Evolutionary conservation across 352 stramenopile species (phyloP), one percentile per base, ranked within the genome.

Genomic region (Globisporangium carolinianum): DNA sequence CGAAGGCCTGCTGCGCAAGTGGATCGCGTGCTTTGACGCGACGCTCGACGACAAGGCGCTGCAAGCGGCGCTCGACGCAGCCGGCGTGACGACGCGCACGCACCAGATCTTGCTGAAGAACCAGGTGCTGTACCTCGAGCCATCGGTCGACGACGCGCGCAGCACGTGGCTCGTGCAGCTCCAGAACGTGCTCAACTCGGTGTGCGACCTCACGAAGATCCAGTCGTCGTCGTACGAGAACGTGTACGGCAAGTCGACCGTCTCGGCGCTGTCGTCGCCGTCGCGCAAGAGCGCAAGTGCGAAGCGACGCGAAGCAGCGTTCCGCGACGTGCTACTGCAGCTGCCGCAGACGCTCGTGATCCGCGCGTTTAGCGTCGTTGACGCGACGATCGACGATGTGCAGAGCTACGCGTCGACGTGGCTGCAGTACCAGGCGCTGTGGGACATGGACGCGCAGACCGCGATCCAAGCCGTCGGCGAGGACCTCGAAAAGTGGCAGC

Each of bases 351-450:
- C 75, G 14, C 52, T 96, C 45, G 62, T 97, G 9, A 66, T 87
- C n/a, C 72, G 86, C 46, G 86, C 86, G 6, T 96, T 94, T 51
- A 62, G 64, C 42, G 73, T 86, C 7, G 72, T 97, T 15, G 81
- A 96, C 60, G 55, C 60, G 32, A 87, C 79, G 17, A 79, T 96
- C 9, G 65, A 75, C 35, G 83, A 98, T 54, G 83, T 98, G 36
- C 79, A 95, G 50, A 69, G 76, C 5, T 99, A 99, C 76, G 89
- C 97, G 14, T 78, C 83, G 36, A 91, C 88, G 39, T 99, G 98
- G 98, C 70, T 99, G 37, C 94, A 97, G 57, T 99, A 99, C 67
- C 97, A 99, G 71, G 95, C 89, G 18, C 70, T 99, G 41, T 99
- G 98, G 98, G 96, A 99, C 70, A 97, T 98, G 72, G 93, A 98